A percentile compares a stretch with the other conserved stretches of the same genome.
Evolutionary conservation across 73 alveolate genomes (phyloP).

Genomic region (Paramecium sonneborni): DNA sequence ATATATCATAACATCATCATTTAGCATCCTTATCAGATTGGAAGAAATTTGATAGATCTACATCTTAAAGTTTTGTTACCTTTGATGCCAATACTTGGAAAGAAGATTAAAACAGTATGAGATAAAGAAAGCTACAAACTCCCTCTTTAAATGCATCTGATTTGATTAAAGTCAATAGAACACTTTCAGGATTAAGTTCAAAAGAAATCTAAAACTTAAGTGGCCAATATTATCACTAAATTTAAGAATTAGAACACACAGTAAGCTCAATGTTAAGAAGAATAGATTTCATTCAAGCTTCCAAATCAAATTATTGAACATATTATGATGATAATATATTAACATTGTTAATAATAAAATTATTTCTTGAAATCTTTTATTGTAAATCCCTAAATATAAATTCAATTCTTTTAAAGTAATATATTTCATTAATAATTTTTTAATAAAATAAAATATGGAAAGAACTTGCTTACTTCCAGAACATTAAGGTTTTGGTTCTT

Average conservation of each 20-base stretch:
- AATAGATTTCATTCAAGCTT: not conserved
- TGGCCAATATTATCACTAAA: not conserved
- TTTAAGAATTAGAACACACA: conserved; percentile 27
- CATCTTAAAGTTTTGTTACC: conserved; percentile 3
- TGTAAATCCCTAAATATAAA: not conserved
- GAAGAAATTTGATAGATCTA: conserved; percentile 19
- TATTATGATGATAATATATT: not conserved
- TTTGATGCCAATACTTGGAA: conserved; percentile 51
- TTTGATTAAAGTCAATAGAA: not conserved
- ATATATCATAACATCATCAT: not conserved
- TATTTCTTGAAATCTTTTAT: not conserved
- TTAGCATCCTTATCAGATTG: conserved; percentile 29
- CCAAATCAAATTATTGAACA: not conserved
- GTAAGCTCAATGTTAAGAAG: conserved; percentile 13
- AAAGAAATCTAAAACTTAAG: conserved; percentile 7
- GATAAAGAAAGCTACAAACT: not conserved
- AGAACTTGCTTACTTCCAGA: not conserved
- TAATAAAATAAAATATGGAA: not conserved
- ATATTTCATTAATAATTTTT: no score
- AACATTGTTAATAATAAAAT: not conserved
- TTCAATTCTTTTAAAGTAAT: not conserved
- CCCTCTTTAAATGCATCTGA: not conserved
- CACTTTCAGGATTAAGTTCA: not conserved
- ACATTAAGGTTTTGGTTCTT: not conserved
- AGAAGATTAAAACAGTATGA: conserved; percentile 15